These are phyloP conservation scores for Ophiostoma quercus DNA, from an alignment of 2,329 filamentous ascomycete species.

Conservation along the genomic window DNA sequence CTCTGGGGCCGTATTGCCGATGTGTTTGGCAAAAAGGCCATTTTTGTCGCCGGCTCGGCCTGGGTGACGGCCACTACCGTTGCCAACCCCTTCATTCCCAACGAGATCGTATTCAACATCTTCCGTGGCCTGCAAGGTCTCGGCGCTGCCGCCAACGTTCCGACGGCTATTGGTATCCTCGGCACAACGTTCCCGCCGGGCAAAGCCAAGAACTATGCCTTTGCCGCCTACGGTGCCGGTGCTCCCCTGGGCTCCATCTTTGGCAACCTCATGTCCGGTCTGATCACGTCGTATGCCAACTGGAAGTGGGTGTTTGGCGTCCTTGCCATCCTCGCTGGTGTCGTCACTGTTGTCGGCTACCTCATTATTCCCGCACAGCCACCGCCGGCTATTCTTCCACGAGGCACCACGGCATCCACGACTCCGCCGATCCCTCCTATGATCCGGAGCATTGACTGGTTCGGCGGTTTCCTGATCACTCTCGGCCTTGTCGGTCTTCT, in stretches of 20 bases:
- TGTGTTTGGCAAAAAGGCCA: conserved; percentile 59
- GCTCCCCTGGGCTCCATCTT: conserved; percentile 60
- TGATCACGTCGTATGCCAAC: conserved; percentile 56
- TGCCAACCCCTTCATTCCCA: conserved; percentile 58
- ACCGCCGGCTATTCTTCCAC: background rate
- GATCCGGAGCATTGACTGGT: conserved; percentile 52
- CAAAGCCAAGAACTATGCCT: conserved; percentile 65
- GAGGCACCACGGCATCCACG: conserved; percentile 29
- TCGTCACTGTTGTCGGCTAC: conserved; percentile 52
- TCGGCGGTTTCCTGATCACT: conserved; percentile 60
- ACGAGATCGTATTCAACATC: conserved; percentile 63
- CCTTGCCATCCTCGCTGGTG: conserved; percentile 53
- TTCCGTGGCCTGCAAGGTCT: conserved; percentile 63
- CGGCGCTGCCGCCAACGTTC: conserved; percentile 63
- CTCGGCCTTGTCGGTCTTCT: conserved; percentile 56
- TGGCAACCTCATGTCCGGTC: conserved; percentile 59
- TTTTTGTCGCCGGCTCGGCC: conserved; percentile 59
- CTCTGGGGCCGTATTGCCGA: conserved; percentile 64
- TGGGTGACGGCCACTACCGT: conserved; percentile 58
- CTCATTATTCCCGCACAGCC: conserved; percentile 50
- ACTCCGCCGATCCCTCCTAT: conserved; percentile 30
- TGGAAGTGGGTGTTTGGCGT: conserved; percentile 67
- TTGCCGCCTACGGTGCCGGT: conserved; percentile 59
- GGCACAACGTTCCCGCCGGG: conserved; percentile 63
- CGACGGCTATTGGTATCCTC: conserved; percentile 65